Evolutionary conservation across 306 rosid species (phyloP), one percentile per base, ranked within the genome.

Genomic region (Acacia crassicarpa): DNA sequence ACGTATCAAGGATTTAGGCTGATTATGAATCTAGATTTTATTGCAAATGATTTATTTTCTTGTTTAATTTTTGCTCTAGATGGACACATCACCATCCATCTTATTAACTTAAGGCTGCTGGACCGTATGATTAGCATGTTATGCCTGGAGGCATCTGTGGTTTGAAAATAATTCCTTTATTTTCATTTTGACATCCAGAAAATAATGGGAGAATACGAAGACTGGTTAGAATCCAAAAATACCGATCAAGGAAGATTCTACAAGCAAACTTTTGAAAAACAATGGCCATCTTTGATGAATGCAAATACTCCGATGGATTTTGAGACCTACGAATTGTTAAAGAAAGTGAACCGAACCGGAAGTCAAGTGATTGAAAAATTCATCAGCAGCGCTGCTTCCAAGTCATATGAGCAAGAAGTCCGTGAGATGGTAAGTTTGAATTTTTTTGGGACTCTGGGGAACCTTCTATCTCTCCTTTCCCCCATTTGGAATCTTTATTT

Each of bases 401-500:
- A 91, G 77, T 81, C 86, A 80, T 92, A 89, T 84, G 98, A 93
- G 74, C 88, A 86, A 85, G 97, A 93, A 90, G 86, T 95, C 63
- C 93, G 92, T 19, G 94, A 89, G 85, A 89, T 78, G 90, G 98
- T 93, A 86, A 89, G 94, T 65, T 86, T 43, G 35, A 69, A 69
- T 22, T n/a, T 79, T 75, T 61, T 58, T 48, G 46, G 61, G 61
- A 73, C 32, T 66, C 74, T 62, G 54, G 78, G 75, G 63, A 72
- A 71, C 76, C 43, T 43, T 4, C 43, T 40, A 3, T 68, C 8
- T 78, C 62, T 46, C 12, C 17, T 48, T 0, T 20, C 19, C 56
- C 80, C 5, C 32, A 82, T 40, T 41, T 53, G 46, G 67, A 79
- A 62, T 49, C 23, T 15, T 9, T 75, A n/a, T 19, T 56, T 32